Percentiles rank a stretch among this genome's conserved stretches.
Evolutionary conservation across 2,329 filamentous ascomycete species (phyloP).

Genomic region (Arthroderma sp.): DNA sequence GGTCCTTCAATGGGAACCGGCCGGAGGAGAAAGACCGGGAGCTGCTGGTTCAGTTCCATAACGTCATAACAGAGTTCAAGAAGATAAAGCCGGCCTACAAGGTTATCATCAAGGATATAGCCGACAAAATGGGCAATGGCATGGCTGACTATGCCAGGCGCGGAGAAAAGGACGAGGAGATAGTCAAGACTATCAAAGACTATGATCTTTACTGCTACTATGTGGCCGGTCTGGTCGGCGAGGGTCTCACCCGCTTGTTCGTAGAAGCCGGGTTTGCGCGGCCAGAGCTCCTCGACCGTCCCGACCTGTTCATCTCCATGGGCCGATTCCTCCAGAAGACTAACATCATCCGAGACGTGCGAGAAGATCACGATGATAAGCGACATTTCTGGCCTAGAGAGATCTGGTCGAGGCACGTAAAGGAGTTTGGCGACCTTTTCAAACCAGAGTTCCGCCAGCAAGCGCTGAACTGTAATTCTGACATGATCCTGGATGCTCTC

Average conservation of each 20-base stretch:
- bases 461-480: conserved; percentile 74
- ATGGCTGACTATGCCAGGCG: conserved; percentile 95
- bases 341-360: conserved; percentile 94
- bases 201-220: conserved; percentile 98
- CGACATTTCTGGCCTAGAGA: conserved; percentile 90
- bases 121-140: conserved; percentile 88
- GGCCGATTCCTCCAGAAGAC: conserved; percentile 95
- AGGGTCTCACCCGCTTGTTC: conserved; percentile 82
- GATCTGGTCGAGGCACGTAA: conserved; percentile 93
- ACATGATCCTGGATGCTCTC: conserved; percentile 87
- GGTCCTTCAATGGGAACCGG: conserved; percentile 77
- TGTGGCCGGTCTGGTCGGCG: conserved; percentile 94
- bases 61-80: conserved; percentile 74
- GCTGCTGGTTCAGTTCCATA: conserved; percentile 82
- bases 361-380: conserved; percentile 77
- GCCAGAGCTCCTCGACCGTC: conserved; percentile 64
- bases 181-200: conserved; percentile 70
- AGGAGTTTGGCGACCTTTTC: conserved; percentile 81
- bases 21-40: conserved; percentile 90
- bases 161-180: conserved; percentile 64
- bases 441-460: conserved; percentile 63
- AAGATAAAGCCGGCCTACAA: conserved; percentile 75
- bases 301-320: conserved; percentile 85
- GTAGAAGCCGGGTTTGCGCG: conserved; percentile 80
- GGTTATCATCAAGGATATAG: conserved; percentile 83